A percentile compares a stretch with the other conserved stretches of the same genome.
These are phyloP conservation scores for Amanita thiersii DNA, from an alignment of 768 basidiomycete genomes.

Conservation along the genomic window DNA sequence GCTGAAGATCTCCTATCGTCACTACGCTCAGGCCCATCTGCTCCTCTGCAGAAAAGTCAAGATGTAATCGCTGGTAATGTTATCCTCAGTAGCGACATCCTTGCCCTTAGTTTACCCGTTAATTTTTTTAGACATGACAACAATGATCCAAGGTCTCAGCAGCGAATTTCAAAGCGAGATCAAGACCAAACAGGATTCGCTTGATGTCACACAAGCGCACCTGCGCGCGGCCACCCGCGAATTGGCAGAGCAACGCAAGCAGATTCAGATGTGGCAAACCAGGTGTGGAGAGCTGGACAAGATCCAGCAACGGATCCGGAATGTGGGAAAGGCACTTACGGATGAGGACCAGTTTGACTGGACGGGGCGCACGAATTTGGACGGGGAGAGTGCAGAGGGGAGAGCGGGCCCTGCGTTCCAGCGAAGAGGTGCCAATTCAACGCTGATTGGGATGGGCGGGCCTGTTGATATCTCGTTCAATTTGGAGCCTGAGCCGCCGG, in stretches of 20 bases:
- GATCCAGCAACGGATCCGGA: slow-evolving; percentile 70
- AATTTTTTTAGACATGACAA: slow-evolving; percentile 59
- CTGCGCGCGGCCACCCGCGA: slow-evolving; percentile 86
- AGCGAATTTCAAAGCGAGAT: slow-evolving; percentile 79
- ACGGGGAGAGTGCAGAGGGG: slow-evolving; percentile 28
- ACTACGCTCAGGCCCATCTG: slow-evolving; percentile 63
- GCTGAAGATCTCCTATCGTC: slow-evolving; percentile 77
- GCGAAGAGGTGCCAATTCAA: slow-evolving; percentile 58
- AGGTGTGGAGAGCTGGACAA: slow-evolving; percentile 76
- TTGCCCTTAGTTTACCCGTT: slow-evolving; percentile 4
- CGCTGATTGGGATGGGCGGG: slow-evolving; percentile 56
- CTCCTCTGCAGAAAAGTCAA: slow-evolving; percentile 80
- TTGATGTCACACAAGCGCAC: slow-evolving; percentile 83
- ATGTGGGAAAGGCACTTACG: slow-evolving; percentile 69
- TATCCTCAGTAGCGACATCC: neutral
- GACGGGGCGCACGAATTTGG: slow-evolving; percentile 63
- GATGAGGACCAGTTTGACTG: slow-evolving; percentile 85
- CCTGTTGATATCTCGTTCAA: slow-evolving; percentile 56
- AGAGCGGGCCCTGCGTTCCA: slow-evolving; percentile 60
- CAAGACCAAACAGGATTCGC: slow-evolving; percentile 74
- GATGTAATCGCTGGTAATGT: slow-evolving; percentile 70
- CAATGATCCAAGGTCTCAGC: slow-evolving; percentile 74
- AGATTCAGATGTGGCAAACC: slow-evolving; percentile 69
- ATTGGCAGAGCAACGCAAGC: slow-evolving; percentile 83
- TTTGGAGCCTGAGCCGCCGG: slow-evolving; percentile 65